Evolutionary conservation across 352 stramenopile species (phyloP), one percentile per base, ranked within the genome.

Genomic region (Pythium scleroteichum): DNA sequence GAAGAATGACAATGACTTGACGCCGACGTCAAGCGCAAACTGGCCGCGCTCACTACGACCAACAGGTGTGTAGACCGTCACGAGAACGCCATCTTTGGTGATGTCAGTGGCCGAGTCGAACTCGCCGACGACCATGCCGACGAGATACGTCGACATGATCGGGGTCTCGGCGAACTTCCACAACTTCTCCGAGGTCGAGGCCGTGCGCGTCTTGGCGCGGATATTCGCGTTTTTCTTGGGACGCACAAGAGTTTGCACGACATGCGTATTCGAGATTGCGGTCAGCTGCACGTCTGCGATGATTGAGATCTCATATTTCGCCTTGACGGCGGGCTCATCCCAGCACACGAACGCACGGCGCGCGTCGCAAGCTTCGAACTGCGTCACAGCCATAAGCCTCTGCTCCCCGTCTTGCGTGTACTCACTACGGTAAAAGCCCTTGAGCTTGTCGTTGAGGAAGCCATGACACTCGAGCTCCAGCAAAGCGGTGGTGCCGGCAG

Each of bases 71-170:
- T 99, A 99, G 16, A 98, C 94, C 2, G 91, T 90, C 55, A 99
- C 88, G 20, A 97, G 65, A 39, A 99, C 94, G 23, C 95, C 95
- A 19, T 97, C 75, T 24, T 81, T 79, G 3, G 92, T 98, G 47
- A 95, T 72, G 13, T 76, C 83, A 33, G 97, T 95, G 16, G 99
- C 87, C 53, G 78, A 82, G 76, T 99, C 96, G 71, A 99, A 99
- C 78, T 99, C 95, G 58, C 96, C 96, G n/a, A 99, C 80, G 42
- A 94, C 64, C 72, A 97, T 99, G 2, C 72, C 83, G 13, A 92
- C 75, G 2, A 99, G 73, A 77, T 99, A 99, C 22, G 95, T 99
- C 35, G 86, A 98, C 97, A 99, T 99, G 64, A 97, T 87, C 19
- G 96, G 97, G 33, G 95, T 97, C 66, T 97, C 87, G 19, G 91